These are phyloP conservation scores for Farysia itapuensis DNA, from an alignment of 1,284 basidiomycete species.

Conservation along the genomic window DNA sequence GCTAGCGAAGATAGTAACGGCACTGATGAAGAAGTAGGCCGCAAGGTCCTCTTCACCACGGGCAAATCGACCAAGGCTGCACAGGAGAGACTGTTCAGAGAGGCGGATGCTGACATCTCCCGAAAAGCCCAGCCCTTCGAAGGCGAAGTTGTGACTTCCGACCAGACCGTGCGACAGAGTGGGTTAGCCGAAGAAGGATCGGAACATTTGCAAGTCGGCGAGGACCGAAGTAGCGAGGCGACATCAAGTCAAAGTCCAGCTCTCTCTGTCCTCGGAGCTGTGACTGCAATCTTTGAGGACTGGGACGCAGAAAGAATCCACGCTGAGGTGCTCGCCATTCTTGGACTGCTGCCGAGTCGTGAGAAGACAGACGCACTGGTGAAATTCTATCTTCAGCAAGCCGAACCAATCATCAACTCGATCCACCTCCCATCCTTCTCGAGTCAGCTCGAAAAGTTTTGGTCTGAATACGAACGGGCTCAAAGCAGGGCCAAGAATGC, in stretches of 20 bases:
- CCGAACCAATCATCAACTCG: slow-evolving; percentile 24
- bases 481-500: neutral
- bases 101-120: too few relatives aligned
- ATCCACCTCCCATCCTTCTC: slow-evolving; percentile 21
- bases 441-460: slow-evolving; percentile 18
- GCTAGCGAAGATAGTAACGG: slow-evolving; percentile 23
- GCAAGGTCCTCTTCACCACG: slow-evolving; percentile 17
- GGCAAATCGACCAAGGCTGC: slow-evolving; percentile 6
- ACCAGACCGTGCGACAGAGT: too few relatives aligned
- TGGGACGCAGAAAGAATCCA: neutral
- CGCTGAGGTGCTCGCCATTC: slow-evolving; percentile 3
- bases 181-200: too few relatives aligned
- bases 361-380: slow-evolving; percentile 22
- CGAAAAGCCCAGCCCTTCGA: neutral
- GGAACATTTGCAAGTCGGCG: too few relatives aligned
- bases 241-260: neutral
- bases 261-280: neutral
- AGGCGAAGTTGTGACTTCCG: neutral
- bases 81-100: neutral
- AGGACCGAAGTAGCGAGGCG: neutral
- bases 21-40: slow-evolving; percentile 20
- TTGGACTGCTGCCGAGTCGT: slow-evolving; percentile 15
- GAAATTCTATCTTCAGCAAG: slow-evolving; percentile 23
- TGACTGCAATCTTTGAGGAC: neutral
- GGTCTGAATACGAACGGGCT: slow-evolving; percentile 7